Base-by-base conservation (phyloP, 257 asterid genomes). In the Echium plantagineum region DNA sequence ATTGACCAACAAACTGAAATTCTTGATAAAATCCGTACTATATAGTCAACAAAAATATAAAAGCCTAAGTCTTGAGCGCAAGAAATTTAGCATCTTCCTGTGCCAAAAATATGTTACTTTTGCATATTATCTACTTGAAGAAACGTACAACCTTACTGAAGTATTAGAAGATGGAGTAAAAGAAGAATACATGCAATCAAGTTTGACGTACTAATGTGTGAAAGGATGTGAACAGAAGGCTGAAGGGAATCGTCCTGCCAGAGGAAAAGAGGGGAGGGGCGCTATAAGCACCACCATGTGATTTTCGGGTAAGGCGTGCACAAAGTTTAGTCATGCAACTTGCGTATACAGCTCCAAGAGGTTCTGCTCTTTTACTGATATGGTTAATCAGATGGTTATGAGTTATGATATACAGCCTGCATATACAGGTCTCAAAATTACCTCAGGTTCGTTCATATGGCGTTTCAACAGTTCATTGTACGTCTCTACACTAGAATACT, bases 361-460 rank as follows among this genome's bases (percentile, higher is more conserved):
- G 17, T 42, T 42, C 49, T 35, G 49, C 10, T 42, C 49, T 42
- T 42, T 42, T 42, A 42, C 49, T 42, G 32, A 28, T 28, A 42
- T 42, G 49, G 17, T 42, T 17, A 28, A 52, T 30, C 62, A 62
- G 26, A 24, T 24, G 26, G 26, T 24, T 24, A 24, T 24, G 26
- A 24, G n/a, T n/a, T n/a, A n/a, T n/a, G n/a, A n/a, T n/a, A n/a
- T n/a, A n/a, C n/a, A n/a, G n/a, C n/a, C n/a, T n/a, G n/a, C n/a
- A n/a, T 24, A 24, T 24, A 24, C 26, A 24, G 26, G 2, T 24
- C 26, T 1, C 61, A 58, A 60, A 71, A 72, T 57, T 78, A 91
- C 98, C 98, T 91, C 98, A n/a, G 83, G 79, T 52, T 91, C 98
- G 81, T 72, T 91, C 98, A 91, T 91, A 75, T 88, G 96, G 69